A percentile compares a stretch with the other conserved stretches of the same genome.
phyloP scores from a whole-genome alignment of 768 basidiomycete species.

The Calocybe indica region DNA sequence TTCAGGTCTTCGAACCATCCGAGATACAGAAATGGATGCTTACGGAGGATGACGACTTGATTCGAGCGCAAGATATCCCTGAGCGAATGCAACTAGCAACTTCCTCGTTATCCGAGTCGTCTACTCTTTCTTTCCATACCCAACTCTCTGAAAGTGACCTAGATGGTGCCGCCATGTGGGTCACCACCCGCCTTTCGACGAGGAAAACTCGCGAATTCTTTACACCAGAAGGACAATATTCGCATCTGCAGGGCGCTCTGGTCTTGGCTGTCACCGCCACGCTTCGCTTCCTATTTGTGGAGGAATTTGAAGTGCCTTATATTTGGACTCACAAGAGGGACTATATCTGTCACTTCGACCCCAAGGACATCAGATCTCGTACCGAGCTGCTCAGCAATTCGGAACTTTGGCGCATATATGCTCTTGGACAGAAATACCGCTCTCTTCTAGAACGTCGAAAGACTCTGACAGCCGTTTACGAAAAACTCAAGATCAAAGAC shows the following conservation, averaged over 20 bases:
- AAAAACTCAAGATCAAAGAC: slow-evolving; percentile 62
- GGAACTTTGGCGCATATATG: slow-evolving; percentile 89
- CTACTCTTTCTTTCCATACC: slow-evolving; percentile 54
- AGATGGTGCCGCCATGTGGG: slow-evolving; percentile 82
- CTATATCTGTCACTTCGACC: slow-evolving; percentile 79
- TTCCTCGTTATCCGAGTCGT: slow-evolving; percentile 69
- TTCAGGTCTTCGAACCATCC: slow-evolving; percentile 93
- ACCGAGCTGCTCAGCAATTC: slow-evolving; percentile 66
- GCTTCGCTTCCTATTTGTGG: slow-evolving; percentile 77
- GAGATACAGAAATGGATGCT: slow-evolving; percentile 87
- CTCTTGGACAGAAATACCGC: slow-evolving; percentile 86
- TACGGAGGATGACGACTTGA: slow-evolving; percentile 90
- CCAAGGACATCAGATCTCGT: slow-evolving; percentile 52
- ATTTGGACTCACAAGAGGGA: slow-evolving; percentile 93
- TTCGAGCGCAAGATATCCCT: slow-evolving; percentile 85
- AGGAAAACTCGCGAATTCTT: slow-evolving; percentile 72
- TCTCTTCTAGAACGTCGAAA: slow-evolving; percentile 74
- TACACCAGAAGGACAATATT: slow-evolving; percentile 52
- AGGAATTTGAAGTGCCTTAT: slow-evolving; percentile 91
- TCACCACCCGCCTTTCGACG: slow-evolving; percentile 70
- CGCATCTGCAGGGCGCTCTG: slow-evolving; percentile 58
- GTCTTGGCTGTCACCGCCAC: slow-evolving; percentile 76
- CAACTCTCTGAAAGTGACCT: slow-evolving; percentile 70
- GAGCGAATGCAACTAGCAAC: slow-evolving; percentile 93
- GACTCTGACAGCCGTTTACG: slow-evolving; percentile 58